Evolutionary conservation across 2,329 filamentous ascomycete species (phyloP).

Genomic region (Colletotrichum cuscutae): DNA sequence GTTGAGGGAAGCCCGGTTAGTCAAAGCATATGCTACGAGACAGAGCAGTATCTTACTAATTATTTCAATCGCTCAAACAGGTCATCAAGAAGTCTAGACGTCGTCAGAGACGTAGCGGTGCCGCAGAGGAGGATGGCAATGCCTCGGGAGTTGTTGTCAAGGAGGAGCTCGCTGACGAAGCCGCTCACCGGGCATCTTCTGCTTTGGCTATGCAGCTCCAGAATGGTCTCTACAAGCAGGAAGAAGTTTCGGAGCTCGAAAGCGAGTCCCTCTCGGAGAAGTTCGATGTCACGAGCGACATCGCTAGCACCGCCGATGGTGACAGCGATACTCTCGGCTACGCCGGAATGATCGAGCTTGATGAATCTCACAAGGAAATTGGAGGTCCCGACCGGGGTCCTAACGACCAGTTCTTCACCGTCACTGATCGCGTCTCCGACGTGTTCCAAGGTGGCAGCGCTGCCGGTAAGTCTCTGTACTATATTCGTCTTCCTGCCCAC

Average conservation of each 20-base stretch:
- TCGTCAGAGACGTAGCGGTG: slow-evolving; percentile 13
- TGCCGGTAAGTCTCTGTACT: background rate
- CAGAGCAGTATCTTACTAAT: background rate
- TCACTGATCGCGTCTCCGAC: background rate
- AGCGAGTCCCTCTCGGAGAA: slow-evolving; percentile 2
- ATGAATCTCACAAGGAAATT: background rate
- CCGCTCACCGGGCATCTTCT: background rate
- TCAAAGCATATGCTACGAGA: slow-evolving; percentile 1
- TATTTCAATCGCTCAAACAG: background rate
- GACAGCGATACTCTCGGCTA: background rate
- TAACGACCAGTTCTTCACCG: background rate
- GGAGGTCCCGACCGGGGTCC: background rate
- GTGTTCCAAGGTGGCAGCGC: slow-evolving; percentile 17
- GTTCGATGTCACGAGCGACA: slow-evolving; percentile 10
- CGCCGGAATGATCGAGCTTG: background rate
- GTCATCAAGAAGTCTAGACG: slow-evolving; percentile 9
- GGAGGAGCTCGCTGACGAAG: slow-evolving; percentile 1
- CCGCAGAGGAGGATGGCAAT: background rate
- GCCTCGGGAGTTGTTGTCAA: slow-evolving; percentile 13
- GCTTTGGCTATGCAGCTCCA: background rate
- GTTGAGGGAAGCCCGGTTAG: slow-evolving; percentile 61
- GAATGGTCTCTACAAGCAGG: background rate
- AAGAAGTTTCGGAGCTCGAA: background rate
- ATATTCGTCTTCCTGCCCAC: background rate
- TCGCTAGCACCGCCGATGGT: background rate